A percentile compares a stretch with the other conserved stretches of the same genome.
These are phyloP conservation scores for Boletus rubescentipes DNA, from an alignment of 768 basidiomycete genomes.

Conservation along the genomic window DNA sequence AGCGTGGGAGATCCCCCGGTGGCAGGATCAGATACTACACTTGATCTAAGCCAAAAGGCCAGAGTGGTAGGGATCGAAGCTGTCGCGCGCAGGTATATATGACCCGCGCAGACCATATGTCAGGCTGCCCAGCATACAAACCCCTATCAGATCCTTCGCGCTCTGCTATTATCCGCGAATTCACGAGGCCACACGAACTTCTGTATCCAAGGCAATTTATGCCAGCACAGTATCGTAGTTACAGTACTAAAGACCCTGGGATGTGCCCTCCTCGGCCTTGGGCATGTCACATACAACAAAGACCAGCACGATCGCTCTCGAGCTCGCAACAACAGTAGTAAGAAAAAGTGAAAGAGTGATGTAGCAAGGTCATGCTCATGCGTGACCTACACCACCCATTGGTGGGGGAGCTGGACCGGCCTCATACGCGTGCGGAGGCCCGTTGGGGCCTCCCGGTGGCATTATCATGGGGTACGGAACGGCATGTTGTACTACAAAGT, in stretches of 20 bases:
- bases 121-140: no score
- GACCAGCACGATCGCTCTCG: constrained; percentile 20
- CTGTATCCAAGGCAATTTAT: constrained; percentile 28
- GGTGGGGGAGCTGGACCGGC: constrained; percentile 66
- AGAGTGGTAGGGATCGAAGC: constrained; percentile 16
- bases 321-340: constrained; percentile 30
- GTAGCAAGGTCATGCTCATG: constrained; percentile 37
- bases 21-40: constrained; percentile 74
- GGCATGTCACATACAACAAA: constrained; percentile 30
- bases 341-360: constrained; percentile 9
- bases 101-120: constrained; percentile 19
- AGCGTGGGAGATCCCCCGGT: constrained; percentile 51
- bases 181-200: background rate
- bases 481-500: constrained; percentile 72
- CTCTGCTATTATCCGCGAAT: no score
- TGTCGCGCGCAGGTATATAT: constrained; percentile 8
- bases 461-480: constrained; percentile 92
- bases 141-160: no score
- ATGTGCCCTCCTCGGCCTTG: constrained; percentile 8
- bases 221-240: constrained; percentile 30
- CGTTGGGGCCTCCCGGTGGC: constrained; percentile 62
- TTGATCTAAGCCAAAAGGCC: constrained; percentile 75
- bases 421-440: constrained; percentile 74
- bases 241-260: constrained; percentile 21
- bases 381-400: constrained; percentile 72